Evolutionary conservation across 129 eudicot genomes (phyloP).

Genomic region (Saposhnikovia divaricata): DNA sequence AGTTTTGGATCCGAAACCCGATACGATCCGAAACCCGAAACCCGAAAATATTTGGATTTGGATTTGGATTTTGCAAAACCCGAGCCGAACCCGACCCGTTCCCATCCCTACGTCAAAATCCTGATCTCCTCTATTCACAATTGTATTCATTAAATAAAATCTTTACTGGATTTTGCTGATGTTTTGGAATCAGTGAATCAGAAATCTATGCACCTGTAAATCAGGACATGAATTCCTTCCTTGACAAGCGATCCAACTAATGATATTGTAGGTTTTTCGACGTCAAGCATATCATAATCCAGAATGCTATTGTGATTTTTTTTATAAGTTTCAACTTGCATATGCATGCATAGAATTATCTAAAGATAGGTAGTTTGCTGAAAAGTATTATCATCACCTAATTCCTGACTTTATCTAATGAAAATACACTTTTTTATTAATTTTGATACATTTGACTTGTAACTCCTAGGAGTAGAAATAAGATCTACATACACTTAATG

Average conservation of each 20-base stretch:
- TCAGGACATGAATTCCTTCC: conserved; percentile 56
- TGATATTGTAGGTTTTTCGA: conserved; percentile 66
- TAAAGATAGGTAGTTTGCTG: not conserved
- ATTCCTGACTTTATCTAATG: not conserved
- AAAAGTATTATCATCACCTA: not conserved
- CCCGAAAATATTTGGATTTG: too few species aligned
- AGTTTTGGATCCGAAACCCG: too few species aligned
- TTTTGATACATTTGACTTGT: not conserved
- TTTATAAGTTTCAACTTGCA: not conserved
- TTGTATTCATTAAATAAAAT: not conserved
- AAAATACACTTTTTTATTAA: not conserved
- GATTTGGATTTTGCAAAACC: too few species aligned
- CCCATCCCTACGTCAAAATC: too few species aligned
- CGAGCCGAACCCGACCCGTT: too few species aligned
- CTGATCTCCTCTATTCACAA: conserved; percentile 57
- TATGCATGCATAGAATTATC: not conserved
- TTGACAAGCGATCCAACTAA: conserved; percentile 56
- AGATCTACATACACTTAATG: too few species aligned
- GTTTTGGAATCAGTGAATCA: not conserved
- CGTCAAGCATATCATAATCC: conserved; percentile 57
- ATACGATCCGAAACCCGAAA: too few species aligned
- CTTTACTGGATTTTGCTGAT: not conserved
- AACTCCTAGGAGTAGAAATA: not conserved
- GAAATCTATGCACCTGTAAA: conserved; percentile 45
- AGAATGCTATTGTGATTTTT: conserved; percentile 38